Percentiles rank a stretch among this genome's conserved stretches.
Evolutionary conservation across 164 flowering plant genomes (phyloP).

Genomic region (Vitis amurensis): DNA sequence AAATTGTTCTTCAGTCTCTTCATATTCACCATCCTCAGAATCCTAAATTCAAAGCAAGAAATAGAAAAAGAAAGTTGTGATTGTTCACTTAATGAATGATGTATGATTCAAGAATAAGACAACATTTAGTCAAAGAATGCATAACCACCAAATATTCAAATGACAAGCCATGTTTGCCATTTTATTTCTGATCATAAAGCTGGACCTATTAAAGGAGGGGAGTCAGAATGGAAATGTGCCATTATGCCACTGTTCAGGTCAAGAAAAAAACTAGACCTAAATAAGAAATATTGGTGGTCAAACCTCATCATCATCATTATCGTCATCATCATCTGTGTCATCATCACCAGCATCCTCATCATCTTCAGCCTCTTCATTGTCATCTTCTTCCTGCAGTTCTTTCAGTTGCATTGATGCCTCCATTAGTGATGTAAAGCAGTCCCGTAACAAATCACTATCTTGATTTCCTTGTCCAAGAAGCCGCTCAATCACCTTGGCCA

Average conservation of each 20-base stretch:
- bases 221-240: too few relatives aligned
- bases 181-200: background rate
- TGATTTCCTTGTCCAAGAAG: constrained; percentile 31
- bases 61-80: background rate
- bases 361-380: constrained; percentile 16
- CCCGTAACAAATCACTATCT: constrained; percentile 23
- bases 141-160: background rate
- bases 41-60: constrained; percentile 35
- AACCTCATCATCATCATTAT: constrained; percentile 54
- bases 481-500: constrained; percentile 54
- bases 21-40: constrained; percentile 67
- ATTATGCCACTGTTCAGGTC: too few relatives aligned
- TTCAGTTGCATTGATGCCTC: constrained; percentile 51
- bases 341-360: constrained; percentile 27
- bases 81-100: background rate
- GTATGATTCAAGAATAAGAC: background rate
- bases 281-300: background rate
- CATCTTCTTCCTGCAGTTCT: constrained; percentile 45
- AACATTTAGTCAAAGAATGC: background rate
- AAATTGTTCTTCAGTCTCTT: constrained; percentile 83
- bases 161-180: background rate
- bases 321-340: constrained; percentile 22
- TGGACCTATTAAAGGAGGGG: too few relatives aligned
- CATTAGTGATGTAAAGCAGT: constrained; percentile 55
- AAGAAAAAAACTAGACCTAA: background rate